These are phyloP conservation scores for Somion occarium DNA, from an alignment of 1,284 basidiomycete genomes.

Conservation along the genomic window DNA sequence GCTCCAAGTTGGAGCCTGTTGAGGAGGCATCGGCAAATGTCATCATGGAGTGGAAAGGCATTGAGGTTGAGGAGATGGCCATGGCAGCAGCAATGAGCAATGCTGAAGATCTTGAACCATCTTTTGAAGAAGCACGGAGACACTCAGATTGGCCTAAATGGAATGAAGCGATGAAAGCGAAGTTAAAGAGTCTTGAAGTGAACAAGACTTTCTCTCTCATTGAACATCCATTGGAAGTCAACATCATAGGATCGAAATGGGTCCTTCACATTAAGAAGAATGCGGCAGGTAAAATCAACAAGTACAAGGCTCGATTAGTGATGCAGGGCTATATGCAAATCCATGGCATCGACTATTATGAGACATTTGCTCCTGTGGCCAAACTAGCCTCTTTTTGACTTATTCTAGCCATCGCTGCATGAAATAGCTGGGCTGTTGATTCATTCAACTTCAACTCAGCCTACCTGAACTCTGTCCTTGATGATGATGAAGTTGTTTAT, in stretches of 20 bases:
- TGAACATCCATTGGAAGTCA: too few relatives aligned
- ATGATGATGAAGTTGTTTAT: constrained; percentile 31
- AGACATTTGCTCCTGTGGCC: too few relatives aligned
- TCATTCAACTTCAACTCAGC: constrained; percentile 29
- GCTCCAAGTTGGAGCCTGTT: neutral
- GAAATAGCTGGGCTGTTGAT: constrained; percentile 20
- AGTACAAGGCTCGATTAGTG: constrained; percentile 33
- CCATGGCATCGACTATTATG: constrained; percentile 32
- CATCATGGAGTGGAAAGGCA: too few relatives aligned
- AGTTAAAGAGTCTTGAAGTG: constrained; percentile 1
- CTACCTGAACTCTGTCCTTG: constrained; percentile 29
- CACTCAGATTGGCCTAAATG: neutral
- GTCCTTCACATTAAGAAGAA: too few relatives aligned
- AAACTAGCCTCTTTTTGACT: constrained; percentile 21
- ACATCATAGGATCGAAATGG: too few relatives aligned
- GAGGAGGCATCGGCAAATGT: too few relatives aligned
- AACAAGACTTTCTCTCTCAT: too few relatives aligned
- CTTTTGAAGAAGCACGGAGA: neutral
- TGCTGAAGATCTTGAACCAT: too few relatives aligned
- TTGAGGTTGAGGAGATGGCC: neutral
- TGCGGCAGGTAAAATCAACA: constrained; percentile 23
- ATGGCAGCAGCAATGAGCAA: neutral
- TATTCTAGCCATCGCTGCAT: constrained; percentile 24
- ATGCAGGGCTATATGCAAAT: constrained; percentile 30
- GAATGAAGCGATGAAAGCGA: neutral